Base-by-base conservation (phyloP, 2,329 filamentous ascomycete species). In the Apiospora malaysiana region DNA sequence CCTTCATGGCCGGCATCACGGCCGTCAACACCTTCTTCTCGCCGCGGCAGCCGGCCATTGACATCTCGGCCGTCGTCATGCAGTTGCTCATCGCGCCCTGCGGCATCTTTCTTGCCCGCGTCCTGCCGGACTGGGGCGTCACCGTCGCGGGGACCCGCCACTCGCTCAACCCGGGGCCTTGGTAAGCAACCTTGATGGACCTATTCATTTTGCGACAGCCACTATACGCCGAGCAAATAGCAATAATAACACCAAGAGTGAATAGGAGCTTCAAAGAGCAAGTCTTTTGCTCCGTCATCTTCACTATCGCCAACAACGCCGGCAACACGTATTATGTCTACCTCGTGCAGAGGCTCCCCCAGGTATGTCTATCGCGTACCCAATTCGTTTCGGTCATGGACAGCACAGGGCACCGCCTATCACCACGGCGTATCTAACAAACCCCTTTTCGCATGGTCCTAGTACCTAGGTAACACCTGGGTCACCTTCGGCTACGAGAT, bases 11-110 rank as follows among this genome's bases (percentile, higher is more conserved):
- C 42, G 73, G 86, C 32, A 79, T 87, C 49, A 83, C 85, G 65
- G 86, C 86, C 69, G 81, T 86, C 75, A 89, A 90, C 75, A 86
- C 88, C 80, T 83, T 90, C 68, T 89, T 90, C 77, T 86, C 85
- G 67, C 85, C 90, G 71, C 86, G 88, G 7, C 84, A 86, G 72
- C 88, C 88, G 0, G 80, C 82, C 65, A 89, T 90, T 73, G 82
- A 79, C 16, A 85, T 90, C 75, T 83, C 85, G 72, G 81, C 85
- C 68, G 87, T 88, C 69, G 86, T 90, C 14, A 86, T 87, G 23
- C 87, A 90, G 80, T 79, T 90, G 56, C 80, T 89, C 8, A 85
- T 86, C 2, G 90, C 86, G 68, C 88, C 88, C 1, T 72, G 88
- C 18, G 88, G 88, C 70, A 85, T 85, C 71, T 80, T 83, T n/a